phyloP scores from a whole-genome alignment of 2,329 filamentous ascomycete genomes.

The Cytospora piceicola region DNA sequence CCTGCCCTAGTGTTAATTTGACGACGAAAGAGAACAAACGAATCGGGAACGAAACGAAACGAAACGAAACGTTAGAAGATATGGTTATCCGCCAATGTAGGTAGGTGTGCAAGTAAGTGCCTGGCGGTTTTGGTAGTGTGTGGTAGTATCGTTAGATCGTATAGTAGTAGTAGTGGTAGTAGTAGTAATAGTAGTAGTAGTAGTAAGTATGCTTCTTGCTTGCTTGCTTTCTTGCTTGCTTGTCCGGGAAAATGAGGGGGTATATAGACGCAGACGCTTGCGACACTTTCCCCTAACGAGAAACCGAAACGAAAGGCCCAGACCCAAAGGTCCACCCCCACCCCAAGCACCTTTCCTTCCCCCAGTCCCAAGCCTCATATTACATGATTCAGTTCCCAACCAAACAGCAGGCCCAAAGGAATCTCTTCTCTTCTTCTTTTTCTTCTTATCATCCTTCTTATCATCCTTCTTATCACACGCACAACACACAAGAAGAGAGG shows the following conservation, averaged over 20 bases:
- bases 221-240: neutral
- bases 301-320: conserved; percentile 9
- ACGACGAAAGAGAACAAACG: neutral
- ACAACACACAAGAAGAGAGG: neutral
- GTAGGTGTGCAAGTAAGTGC: neutral
- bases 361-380: neutral
- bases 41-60: neutral
- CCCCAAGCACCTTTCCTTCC: conserved; percentile 4
- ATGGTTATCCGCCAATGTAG: neutral
- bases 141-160: conserved; percentile 16
- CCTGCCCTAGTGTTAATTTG: neutral
- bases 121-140: neutral
- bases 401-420: neutral
- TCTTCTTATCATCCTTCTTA: neutral
- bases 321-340: neutral
- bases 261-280: conserved; percentile 30
- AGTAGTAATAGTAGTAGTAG: conserved; percentile 1
- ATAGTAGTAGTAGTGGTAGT: conserved; percentile 4
- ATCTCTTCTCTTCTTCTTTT: neutral
- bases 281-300: conserved; percentile 15
- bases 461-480: no score
- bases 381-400: conserved; percentile 1
- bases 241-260: conserved; percentile 17
- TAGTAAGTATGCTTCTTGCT: conserved; percentile 13
- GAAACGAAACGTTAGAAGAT: neutral